Conservation (phyloP, 2,329 filamentous ascomycete genomes). For the Coleophoma eucalyptorum region DNA sequence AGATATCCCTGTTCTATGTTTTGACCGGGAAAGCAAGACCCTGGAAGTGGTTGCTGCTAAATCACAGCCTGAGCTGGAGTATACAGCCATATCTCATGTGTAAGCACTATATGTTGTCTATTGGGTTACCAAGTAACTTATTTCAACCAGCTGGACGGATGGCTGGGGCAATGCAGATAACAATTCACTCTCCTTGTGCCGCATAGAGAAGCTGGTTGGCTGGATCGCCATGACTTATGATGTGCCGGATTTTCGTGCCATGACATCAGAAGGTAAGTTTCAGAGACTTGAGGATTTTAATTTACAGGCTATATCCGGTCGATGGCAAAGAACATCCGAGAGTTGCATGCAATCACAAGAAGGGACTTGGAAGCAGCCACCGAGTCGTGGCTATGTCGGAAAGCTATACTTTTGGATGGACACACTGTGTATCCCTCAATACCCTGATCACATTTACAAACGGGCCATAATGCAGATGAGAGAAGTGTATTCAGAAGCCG, state of each 20-base stretch:
- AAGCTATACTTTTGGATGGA: conserved; percentile 10
- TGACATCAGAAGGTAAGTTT: conserved; percentile 1
- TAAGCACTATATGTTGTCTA: neutral
- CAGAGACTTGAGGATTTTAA: neutral
- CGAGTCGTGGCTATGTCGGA: neutral
- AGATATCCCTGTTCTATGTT: conserved; percentile 7
- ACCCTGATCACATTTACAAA: conserved; percentile 1
- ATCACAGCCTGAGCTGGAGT: conserved; percentile 1
- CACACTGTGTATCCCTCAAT: conserved; percentile 6
- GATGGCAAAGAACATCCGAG: neutral
- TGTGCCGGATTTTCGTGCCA: conserved; percentile 6
- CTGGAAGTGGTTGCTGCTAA: neutral
- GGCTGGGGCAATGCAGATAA: conserved; percentile 7
- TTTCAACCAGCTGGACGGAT: neutral
- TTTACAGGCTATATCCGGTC: neutral
- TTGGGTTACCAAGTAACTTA: neutral
- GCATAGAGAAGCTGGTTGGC: conserved; percentile 1
- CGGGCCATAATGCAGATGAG: conserved; percentile 9
- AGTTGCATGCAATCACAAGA: neutral
- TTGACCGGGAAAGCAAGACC: neutral
- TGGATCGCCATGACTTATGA: conserved; percentile 2
- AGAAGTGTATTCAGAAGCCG: conserved; percentile 5
- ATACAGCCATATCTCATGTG: conserved; percentile 10
- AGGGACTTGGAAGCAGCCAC: neutral
- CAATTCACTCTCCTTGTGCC: conserved; percentile 6